A percentile compares a stretch with the other conserved stretches of the same genome.
phyloP scores from a whole-genome alignment of 2,329 filamentous ascomycete species.

The Ceratocystis eucalypticola region DNA sequence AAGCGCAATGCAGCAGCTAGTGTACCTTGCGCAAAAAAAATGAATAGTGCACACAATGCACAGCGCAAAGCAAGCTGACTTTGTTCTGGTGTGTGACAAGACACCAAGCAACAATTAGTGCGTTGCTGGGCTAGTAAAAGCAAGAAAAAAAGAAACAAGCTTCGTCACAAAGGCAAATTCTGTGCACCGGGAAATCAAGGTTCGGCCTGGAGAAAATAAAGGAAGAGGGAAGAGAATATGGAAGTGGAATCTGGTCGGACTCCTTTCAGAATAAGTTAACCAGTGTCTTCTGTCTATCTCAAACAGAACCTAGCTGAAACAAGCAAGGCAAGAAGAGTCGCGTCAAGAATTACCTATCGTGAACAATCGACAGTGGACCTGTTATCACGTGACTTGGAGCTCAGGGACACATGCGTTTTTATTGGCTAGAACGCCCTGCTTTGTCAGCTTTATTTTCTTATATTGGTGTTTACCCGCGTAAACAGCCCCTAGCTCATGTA shows the following conservation, averaged over 20 bases:
- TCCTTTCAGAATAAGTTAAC: background rate
- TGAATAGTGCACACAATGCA: background rate
- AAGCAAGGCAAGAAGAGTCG: slow-evolving; percentile 14
- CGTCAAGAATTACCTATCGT: slow-evolving; percentile 15
- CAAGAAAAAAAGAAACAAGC: background rate
- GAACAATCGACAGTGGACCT: slow-evolving; percentile 13
- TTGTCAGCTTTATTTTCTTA: background rate
- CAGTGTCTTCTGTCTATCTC: background rate
- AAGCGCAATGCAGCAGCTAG: background rate
- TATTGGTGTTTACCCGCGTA: slow-evolving; percentile 9
- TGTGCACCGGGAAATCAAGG: background rate
- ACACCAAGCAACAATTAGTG: background rate
- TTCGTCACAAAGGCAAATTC: background rate
- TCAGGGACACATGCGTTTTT: background rate
- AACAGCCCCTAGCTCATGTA: slow-evolving; percentile 8
- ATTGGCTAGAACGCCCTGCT: slow-evolving; percentile 7
- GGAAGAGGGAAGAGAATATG: background rate
- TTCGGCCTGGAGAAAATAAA: background rate
- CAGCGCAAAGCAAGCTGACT: background rate
- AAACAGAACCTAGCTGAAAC: background rate
- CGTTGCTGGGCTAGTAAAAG: background rate
- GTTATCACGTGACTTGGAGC: slow-evolving; percentile 1
- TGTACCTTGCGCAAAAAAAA: background rate
- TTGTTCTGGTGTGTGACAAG: background rate
- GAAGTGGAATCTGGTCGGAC: background rate